A percentile compares a stretch with the other conserved stretches of the same genome.
phyloP scores from a whole-genome alignment of 345 rosid species.

The Dovyalis caffra region DNA sequence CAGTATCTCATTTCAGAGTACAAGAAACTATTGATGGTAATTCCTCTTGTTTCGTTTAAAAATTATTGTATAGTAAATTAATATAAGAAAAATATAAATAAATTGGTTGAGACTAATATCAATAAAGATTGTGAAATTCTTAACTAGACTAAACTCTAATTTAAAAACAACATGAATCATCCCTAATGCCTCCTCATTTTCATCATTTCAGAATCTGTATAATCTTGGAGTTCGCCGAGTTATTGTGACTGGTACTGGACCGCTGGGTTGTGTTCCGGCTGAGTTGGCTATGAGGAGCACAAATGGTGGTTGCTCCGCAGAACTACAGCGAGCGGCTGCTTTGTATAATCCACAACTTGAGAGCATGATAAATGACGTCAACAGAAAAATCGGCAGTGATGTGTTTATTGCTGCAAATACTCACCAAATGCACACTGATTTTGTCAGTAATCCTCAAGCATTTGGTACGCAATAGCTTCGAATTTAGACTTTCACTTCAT shows the following conservation, averaged over 20 bases:
- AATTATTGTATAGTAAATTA: too few relatives aligned
- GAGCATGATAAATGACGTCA: slow-evolving; percentile 29
- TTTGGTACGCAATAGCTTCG: not conserved
- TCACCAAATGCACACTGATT: slow-evolving; percentile 35
- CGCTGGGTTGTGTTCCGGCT: slow-evolving; percentile 52
- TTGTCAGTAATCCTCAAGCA: slow-evolving; percentile 23
- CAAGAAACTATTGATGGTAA: slow-evolving; percentile 40
- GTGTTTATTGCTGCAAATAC: slow-evolving; percentile 45
- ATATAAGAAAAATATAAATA: too few relatives aligned
- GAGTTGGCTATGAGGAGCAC: slow-evolving; percentile 40
- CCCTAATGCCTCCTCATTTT: not conserved
- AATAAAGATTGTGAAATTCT: too few relatives aligned
- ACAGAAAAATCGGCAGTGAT: slow-evolving; percentile 17
- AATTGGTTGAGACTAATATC: too few relatives aligned
- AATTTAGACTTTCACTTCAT: not conserved
- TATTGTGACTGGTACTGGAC: slow-evolving; percentile 55
- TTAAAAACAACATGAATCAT: not conserved
- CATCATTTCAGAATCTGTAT: slow-evolving; percentile 36
- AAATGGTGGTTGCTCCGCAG: slow-evolving; percentile 39
- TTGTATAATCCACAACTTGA: slow-evolving; percentile 45
- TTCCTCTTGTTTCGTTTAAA: not conserved
- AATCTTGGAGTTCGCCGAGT: slow-evolving; percentile 43
- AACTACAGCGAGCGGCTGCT: slow-evolving; percentile 39
- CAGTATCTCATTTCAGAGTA: slow-evolving; percentile 44
- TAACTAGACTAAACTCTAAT: too few relatives aligned